Base-by-base conservation (phyloP, 306 rosid species). In the Phaseolus lunatus region DNA sequence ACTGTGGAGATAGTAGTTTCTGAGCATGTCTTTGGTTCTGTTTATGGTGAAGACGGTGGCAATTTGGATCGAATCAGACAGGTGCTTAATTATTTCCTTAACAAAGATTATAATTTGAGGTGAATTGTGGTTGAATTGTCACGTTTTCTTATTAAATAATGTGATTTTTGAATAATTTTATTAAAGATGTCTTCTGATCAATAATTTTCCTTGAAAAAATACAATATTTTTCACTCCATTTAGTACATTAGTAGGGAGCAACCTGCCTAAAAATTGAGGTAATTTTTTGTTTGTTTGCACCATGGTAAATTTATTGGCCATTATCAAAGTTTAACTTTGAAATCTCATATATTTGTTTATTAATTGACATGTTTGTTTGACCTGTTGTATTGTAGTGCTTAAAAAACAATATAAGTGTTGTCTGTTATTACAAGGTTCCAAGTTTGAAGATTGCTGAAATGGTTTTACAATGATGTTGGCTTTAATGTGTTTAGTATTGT, bases 41-140 rank as follows among this genome's bases (percentile, higher is more conserved):
- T 89, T 72, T 87, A 87, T 66, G 93, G 93, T 27, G 87, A 89
- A 77, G 88, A 85, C 75, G 93, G 93, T 31, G 70, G 87, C 54
- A 89, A 87, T 77, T 31, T 89, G 62, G 86, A 89, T 19, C 86
- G 58, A 68, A 84, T 87, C 53, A 87, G 79, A 89, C 83, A 89
- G 93, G 93, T 89, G 44, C 72, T 41, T 73, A 24, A 12, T 65
- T 75, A 73, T 78, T 43, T 33, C 58, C 69, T 54, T 39, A 20
- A 50, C 19, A 72, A 45, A 58, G 43, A 79, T 62, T 49, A 15
- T 35, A 26, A 44, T 54, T 26, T 49, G 50, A 5, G 11, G 65
- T 57, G 61, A 71, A 18, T 18, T 54, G 22, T 22, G 64, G 72
- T 18, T 72, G 49, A 39, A 1, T 59, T 49, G 15, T 58, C 56